Conservation (phyloP, 495 filamentous ascomycete species). For the Cryomyces minteri region DNA sequence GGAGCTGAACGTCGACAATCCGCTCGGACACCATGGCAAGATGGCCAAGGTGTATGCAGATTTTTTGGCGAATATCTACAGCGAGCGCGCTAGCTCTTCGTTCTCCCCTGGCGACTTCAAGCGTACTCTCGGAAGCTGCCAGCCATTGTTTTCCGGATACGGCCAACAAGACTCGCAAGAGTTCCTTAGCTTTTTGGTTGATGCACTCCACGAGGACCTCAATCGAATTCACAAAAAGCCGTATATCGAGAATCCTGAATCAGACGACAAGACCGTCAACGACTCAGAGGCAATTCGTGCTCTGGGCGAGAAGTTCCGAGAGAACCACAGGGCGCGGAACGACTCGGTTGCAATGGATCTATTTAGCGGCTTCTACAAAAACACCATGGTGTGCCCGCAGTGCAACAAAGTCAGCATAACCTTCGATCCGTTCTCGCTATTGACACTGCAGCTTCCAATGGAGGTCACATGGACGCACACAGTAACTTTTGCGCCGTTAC, state of each 20-base stretch:
- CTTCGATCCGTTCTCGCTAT: conserved; percentile 91
- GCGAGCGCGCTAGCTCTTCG: conserved; percentile 35
- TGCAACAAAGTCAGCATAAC: conserved; percentile 96
- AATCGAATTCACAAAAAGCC: conserved; percentile 91
- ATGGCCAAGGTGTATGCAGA: conserved; percentile 66
- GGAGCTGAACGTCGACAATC: conserved; percentile 71
- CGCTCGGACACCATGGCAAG: conserved; percentile 62
- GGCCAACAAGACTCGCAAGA: conserved; percentile 96
- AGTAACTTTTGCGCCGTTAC: conserved; percentile 56
- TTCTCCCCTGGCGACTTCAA: conserved; percentile 67
- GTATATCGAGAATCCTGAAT: conserved; percentile 94
- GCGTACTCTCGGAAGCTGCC: conserved; percentile 55
- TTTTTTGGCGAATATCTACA: conserved; percentile 57
- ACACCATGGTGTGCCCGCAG: conserved; percentile 74
- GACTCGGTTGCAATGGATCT: conserved; percentile 89
- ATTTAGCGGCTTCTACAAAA: conserved; percentile 96
- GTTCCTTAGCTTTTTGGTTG: conserved; percentile 89
- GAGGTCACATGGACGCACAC: conserved; percentile 56
- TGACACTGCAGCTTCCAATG: conserved; percentile 79
- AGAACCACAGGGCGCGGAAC: conserved; percentile 81
- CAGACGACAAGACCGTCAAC: conserved; percentile 87
- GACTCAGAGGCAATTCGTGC: conserved; percentile 56
- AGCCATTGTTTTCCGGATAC: conserved; percentile 77
- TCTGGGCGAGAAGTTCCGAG: conserved; percentile 75
- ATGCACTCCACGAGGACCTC: conserved; percentile 86